Evolutionary conservation across 2,329 filamentous ascomycete genomes (phyloP).

Genomic region (Colletotrichum scovillei): DNA sequence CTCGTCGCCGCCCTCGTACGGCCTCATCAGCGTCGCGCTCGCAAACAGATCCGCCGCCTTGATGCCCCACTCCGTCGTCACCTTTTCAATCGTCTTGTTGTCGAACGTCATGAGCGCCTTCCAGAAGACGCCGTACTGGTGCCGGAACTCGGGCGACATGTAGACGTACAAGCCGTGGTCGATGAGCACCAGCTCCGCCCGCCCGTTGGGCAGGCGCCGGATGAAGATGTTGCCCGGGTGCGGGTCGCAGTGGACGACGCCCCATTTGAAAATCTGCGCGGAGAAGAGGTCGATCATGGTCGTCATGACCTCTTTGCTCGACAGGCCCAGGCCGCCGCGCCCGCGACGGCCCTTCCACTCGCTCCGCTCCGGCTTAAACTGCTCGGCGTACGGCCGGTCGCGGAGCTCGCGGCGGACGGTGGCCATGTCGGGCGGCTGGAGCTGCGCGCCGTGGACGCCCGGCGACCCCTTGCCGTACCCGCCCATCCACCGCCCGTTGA

Average conservation of each 20-base stretch:
- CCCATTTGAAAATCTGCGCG: constrained; percentile 99
- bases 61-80: constrained; percentile 87
- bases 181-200: constrained; percentile 91
- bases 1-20: constrained; percentile 87
- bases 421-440: constrained; percentile 63
- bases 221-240: constrained; percentile 98
- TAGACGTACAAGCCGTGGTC: constrained; percentile 97
- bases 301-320: constrained; percentile 88
- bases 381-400: constrained; percentile 64
- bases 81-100: constrained; percentile 78
- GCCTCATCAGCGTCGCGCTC: constrained; percentile 87
- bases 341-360: constrained; percentile 80
- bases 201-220: constrained; percentile 83
- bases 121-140: constrained; percentile 92
- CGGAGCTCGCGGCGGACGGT: constrained; percentile 57
- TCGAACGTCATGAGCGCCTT: constrained; percentile 94
- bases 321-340: constrained; percentile 85
- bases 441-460: constrained; percentile 75
- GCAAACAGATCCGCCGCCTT: constrained; percentile 92
- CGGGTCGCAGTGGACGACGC: constrained; percentile 94
- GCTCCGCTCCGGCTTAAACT: constrained; percentile 82
- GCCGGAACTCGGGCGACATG: constrained; percentile 85
- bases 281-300: constrained; percentile 97
- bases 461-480: constrained; percentile 81
- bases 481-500: constrained; percentile 82